These are phyloP conservation scores for Margaritispora aquatica DNA, from an alignment of 495 filamentous ascomycete species.

Conservation along the genomic window DNA sequence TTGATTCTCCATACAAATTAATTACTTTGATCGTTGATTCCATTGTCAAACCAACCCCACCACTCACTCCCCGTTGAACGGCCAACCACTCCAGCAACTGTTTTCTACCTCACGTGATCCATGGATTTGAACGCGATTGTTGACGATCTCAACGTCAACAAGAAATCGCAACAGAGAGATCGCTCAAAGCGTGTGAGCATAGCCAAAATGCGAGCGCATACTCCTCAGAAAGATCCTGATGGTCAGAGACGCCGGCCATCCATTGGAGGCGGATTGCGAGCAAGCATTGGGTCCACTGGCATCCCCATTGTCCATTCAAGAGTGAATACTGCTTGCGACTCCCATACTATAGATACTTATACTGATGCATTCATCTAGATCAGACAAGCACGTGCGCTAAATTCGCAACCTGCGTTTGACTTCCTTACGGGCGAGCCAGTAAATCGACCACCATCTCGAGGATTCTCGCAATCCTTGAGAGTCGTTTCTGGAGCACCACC, in stretches of 20 bases:
- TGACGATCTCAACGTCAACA: background rate
- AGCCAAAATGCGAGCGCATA: conserved; percentile 19
- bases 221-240: conserved; percentile 14
- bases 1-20: too few relatives aligned
- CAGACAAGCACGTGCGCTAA: conserved; percentile 33
- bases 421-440: conserved; percentile 47
- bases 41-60: background rate
- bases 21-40: too few relatives aligned
- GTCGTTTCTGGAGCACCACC: conserved; percentile 27
- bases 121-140: background rate
- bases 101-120: conserved; percentile 10
- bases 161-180: background rate
- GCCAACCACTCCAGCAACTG: conserved; percentile 1
- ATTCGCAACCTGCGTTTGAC: conserved; percentile 55
- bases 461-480: conserved; percentile 24
- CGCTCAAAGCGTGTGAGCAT: conserved; percentile 1
- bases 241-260: conserved; percentile 16
- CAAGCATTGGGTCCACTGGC: conserved; percentile 17
- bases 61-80: background rate
- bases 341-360: conserved; percentile 8
- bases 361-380: conserved; percentile 14
- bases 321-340: conserved; percentile 29
- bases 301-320: conserved; percentile 31
- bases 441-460: conserved; percentile 28
- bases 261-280: conserved; percentile 7